Evolutionary conservation across 306 rosid genomes (phyloP), one percentile per base, ranked within the genome.

Genomic region (Dryas octopetala): DNA sequence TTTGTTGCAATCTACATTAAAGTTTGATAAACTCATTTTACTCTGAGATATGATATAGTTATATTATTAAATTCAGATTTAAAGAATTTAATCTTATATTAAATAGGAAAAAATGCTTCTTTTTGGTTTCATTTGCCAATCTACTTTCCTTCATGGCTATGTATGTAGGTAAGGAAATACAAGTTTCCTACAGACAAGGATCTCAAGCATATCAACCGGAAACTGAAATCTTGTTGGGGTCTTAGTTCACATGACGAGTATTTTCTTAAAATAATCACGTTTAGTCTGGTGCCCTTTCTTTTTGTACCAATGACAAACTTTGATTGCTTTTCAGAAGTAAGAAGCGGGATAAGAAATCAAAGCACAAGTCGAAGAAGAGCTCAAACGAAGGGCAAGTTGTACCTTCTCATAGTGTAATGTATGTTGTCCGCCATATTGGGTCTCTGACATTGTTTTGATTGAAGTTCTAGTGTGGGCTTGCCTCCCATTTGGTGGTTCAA

Each of bases 321-420:
- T 70, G 17, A 62, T 79, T 68, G 48, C 19, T 78, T 88, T 76
- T 69, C 86, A 90, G 93, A 85, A 79, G 89, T 73, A 89, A 92
- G 85, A 96, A 90, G 81, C 89, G 91, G 78, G 99, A 96, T 86
- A 96, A 89, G 91, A 96, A 92, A 84, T 92, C 97, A 41, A 96
- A 92, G 88, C 93, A 92, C 92, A 96, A 92, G 84, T 88, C 90
- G 51, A 96, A 81, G 81, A 90, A 79, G 87, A 86, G 87, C 78
- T 86, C 91, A 57, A 81, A 68, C 60, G 96, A 86, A 79, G 81
- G 85, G 40, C 86, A 76, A 19, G 63, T 54, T 58, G 28, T 73
- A 64, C 79, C 84, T 47, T 71, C 62, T 73, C 83, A 59, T 12
- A n/a, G 64, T 65, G 46, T 83, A 76, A 64, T 15, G 82, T 86